phyloP scores from a whole-genome alignment of 768 basidiomycete species.

The Fibroporia radiculosa region DNA sequence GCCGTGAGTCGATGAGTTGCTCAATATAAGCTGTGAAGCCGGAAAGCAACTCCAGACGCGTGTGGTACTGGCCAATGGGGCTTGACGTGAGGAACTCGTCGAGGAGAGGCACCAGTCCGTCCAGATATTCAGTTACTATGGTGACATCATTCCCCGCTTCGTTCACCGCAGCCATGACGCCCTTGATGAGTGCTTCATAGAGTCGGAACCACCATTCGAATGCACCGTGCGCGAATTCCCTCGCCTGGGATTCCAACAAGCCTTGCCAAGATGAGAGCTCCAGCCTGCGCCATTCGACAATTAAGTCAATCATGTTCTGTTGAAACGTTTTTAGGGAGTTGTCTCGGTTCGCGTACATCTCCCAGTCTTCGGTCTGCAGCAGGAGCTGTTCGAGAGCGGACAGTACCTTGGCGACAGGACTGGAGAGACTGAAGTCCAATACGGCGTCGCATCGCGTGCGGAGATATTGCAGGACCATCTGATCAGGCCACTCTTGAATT shows the following conservation, averaged over 20 bases:
- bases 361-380: constrained; percentile 90
- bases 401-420: constrained; percentile 77
- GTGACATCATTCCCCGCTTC: constrained; percentile 28
- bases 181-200: constrained; percentile 71
- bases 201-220: constrained; percentile 89
- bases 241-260: constrained; percentile 66
- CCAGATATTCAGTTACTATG: constrained; percentile 45
- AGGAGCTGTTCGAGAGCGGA: constrained; percentile 80
- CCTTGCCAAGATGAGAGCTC: constrained; percentile 85
- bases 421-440: constrained; percentile 49
- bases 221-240: constrained; percentile 31
- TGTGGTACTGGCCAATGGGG: constrained; percentile 77
- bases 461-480: constrained; percentile 92
- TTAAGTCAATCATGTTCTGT: constrained; percentile 55
- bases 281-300: constrained; percentile 85
- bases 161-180: constrained; percentile 40
- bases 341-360: constrained; percentile 87
- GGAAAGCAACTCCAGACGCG: constrained; percentile 57
- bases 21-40: constrained; percentile 54
- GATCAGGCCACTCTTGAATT: constrained; percentile 87
- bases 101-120: constrained; percentile 64
- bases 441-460: constrained; percentile 60
- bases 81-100: constrained; percentile 70
- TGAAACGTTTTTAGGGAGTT: constrained; percentile 71
- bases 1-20: constrained; percentile 28